phyloP scores from a whole-genome alignment of 352 stramenopile species.

The Pythium coloratum region DNA sequence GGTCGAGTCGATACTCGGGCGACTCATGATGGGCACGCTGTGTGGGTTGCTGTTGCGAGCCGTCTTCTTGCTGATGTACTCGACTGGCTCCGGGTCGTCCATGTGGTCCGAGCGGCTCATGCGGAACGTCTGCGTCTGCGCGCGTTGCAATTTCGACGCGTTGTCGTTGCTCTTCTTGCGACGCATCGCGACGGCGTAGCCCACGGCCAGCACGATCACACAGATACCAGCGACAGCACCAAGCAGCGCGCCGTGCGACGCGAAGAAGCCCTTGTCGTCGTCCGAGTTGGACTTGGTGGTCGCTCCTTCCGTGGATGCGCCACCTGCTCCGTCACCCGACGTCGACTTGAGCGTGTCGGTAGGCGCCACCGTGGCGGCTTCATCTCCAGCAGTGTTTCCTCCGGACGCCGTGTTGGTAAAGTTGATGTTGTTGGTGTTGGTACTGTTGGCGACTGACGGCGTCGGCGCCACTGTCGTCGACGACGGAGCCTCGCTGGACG shows the following conservation, averaged over 20 bases:
- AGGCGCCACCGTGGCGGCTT: slow-evolving; percentile 10
- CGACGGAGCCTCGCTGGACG: slow-evolving; percentile 17
- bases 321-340: not conserved
- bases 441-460: slow-evolving; percentile 8
- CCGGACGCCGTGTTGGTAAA: slow-evolving; percentile 6
- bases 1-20: slow-evolving; percentile 21
- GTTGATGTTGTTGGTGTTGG: slow-evolving; percentile 7
- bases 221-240: slow-evolving; percentile 15
- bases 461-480: slow-evolving; percentile 18
- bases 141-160: slow-evolving; percentile 6
- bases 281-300: slow-evolving; percentile 35
- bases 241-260: slow-evolving; percentile 20
- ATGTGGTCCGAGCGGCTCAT: slow-evolving; percentile 19
- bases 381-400: not conserved
- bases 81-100: slow-evolving; percentile 25
- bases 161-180: slow-evolving; percentile 20
- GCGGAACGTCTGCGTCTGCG: slow-evolving; percentile 17
- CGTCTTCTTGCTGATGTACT: slow-evolving; percentile 27
- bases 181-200: slow-evolving; percentile 24
- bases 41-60: slow-evolving; percentile 15
- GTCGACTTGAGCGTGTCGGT: not conserved
- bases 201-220: slow-evolving; percentile 20
- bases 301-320: slow-evolving; percentile 1
- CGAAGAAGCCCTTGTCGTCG: slow-evolving; percentile 47
- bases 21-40: slow-evolving; percentile 24